Base-by-base conservation (phyloP, 2,329 filamentous ascomycete species). In the Ampelomyces quisqualis region DNA sequence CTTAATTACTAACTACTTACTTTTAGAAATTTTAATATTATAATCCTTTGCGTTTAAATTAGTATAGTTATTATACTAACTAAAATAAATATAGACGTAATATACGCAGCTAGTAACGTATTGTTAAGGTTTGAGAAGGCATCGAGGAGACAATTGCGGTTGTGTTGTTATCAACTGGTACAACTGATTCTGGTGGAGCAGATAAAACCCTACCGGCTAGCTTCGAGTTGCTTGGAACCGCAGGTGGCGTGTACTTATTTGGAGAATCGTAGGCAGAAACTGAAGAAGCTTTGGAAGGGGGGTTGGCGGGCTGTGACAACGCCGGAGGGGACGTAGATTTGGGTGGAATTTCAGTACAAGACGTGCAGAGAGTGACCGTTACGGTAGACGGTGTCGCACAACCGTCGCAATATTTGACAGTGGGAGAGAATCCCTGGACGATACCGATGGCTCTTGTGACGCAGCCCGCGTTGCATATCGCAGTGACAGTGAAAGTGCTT, bases 391-490 rank as follows among this genome's bases (percentile, higher is more conserved):
- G 29, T 2, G 29, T 40, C n/a, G 29, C 37, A 22, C 37, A 40
- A 20, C 29, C 37, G 17, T 33, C 23, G 30, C 37, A 40, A 18
- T 40, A 40, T n/a, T 33, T 33, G 3, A 33, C 37, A 11, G 29
- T 40, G 11, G 37, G 33, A n/a, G 37, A 27, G 23, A 20, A 40
- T 7, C 37, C 37, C 11, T 33, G 37, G 9, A 23, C 29, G 7
- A 40, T 23, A 21, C 29, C 29, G n/a, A 30, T 34, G 9, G 30
- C 22, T 3, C 19, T 21, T 8, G 14, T 23, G 14, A 23, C 17
- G 37, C 37, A 40, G 7, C 37, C 37, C n/a, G 21, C 10, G 7
- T 40, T 34, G 29, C 37, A 40, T 11, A 30, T 33, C 23, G 26
- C 21, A 3, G 29, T 40, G 10, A 20, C 11, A 8, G 29, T 40